phyloP scores from a whole-genome alignment of 202 grass and related monocot species.

The Cymbopogon flexuosus region DNA sequence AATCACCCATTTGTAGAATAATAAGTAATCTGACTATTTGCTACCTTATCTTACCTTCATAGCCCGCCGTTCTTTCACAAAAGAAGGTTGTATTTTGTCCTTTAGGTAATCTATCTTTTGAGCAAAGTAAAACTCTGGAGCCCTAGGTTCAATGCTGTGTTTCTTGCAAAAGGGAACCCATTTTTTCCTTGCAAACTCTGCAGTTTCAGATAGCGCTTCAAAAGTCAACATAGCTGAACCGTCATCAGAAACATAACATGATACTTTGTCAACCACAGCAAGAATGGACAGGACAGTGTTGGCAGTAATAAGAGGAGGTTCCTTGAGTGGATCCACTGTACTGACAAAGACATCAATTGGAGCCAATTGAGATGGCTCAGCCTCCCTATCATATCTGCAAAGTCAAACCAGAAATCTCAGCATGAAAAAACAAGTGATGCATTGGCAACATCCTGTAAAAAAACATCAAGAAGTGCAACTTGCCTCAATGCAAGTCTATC shows the following conservation, averaged over 20 bases:
- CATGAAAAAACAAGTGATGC: not conserved
- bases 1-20: too few species aligned
- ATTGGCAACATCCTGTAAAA: too few species aligned
- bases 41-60: slow-evolving; percentile 99
- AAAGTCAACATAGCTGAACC: slow-evolving; percentile 96
- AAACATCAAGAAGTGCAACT: not conserved
- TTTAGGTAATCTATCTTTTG: slow-evolving; percentile 99
- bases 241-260: slow-evolving; percentile 99
- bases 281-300: slow-evolving; percentile 98
- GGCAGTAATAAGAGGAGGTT: slow-evolving; percentile 83
- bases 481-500: slow-evolving; percentile 74
- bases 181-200: slow-evolving; percentile 86
- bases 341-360: slow-evolving; percentile 98
- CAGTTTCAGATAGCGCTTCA: slow-evolving; percentile 81
- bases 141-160: slow-evolving; percentile 85
- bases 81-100: slow-evolving; percentile 94
- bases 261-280: slow-evolving; percentile 70
- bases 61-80: slow-evolving; percentile 93
- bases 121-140: slow-evolving; percentile 98
- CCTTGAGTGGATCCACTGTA: slow-evolving; percentile 92
- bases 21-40: too few species aligned
- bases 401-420: slow-evolving; percentile 56
- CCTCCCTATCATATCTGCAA: too few species aligned
- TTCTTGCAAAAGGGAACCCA: slow-evolving; percentile 96
- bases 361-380: slow-evolving; percentile 80